Conservation (phyloP, 1,139 yeast genomes). For the Blastobotrys aristatus region DNA sequence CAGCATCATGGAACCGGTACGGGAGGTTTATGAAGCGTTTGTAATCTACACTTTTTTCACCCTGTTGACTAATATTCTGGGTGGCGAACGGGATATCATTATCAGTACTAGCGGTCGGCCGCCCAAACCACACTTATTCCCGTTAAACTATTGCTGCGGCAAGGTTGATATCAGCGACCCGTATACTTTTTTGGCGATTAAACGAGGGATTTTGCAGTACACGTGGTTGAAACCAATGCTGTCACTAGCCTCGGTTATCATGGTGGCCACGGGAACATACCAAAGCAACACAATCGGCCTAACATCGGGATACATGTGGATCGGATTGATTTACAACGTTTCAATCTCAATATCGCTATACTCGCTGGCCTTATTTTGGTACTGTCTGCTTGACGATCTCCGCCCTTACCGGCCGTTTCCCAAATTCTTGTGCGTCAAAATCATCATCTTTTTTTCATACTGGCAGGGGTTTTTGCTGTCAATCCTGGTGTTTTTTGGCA, state of each 20-base stretch:
- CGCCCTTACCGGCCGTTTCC: slow-evolving; percentile 83
- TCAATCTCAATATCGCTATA: slow-evolving; percentile 80
- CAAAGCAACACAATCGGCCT: slow-evolving; percentile 45
- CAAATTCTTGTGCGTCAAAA: slow-evolving; percentile 86
- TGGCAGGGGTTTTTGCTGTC: slow-evolving; percentile 88
- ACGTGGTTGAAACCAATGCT: slow-evolving; percentile 91
- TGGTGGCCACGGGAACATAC: slow-evolving; percentile 47
- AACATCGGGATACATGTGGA: slow-evolving; percentile 56
- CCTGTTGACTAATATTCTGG: slow-evolving; percentile 72
- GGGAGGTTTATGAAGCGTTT: slow-evolving; percentile 93
- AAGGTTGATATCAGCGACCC: slow-evolving; percentile 86
- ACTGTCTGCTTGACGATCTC: slow-evolving; percentile 70
- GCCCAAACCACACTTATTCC: slow-evolving; percentile 58
- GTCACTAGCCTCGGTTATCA: slow-evolving; percentile 51
- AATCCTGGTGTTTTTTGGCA: slow-evolving; percentile 51
- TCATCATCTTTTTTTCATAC: slow-evolving; percentile 90
- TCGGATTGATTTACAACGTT: slow-evolving; percentile 65
- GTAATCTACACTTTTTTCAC: slow-evolving; percentile 91
- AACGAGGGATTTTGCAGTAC: slow-evolving; percentile 85
- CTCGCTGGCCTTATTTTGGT: slow-evolving; percentile 88
- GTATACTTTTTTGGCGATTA: slow-evolving; percentile 63
- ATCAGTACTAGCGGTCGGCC: slow-evolving; percentile 66
- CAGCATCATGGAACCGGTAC: slow-evolving; percentile 60
- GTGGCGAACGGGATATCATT: slow-evolving; percentile 86
- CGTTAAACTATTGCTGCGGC: slow-evolving; percentile 53